Evolutionary conservation across 1,139 yeast genomes (phyloP).

Genomic region (Sugiyamaella pinicola): DNA sequence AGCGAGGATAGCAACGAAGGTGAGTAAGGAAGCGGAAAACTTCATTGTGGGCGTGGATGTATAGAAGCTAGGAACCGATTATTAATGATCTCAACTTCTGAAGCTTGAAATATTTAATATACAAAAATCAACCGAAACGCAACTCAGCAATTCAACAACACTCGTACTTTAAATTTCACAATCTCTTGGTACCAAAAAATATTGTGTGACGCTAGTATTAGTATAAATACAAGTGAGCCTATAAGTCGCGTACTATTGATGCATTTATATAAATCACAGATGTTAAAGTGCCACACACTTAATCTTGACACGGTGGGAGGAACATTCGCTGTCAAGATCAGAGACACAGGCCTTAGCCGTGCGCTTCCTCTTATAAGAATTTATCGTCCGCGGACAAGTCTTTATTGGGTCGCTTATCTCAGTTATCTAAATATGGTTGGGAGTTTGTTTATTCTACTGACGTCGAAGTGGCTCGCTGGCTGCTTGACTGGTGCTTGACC

Average conservation of each 20-base stretch:
- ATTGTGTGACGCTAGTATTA: neutral
- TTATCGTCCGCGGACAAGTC: too few species aligned
- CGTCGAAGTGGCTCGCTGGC: too few species aligned
- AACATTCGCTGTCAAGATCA: too few species aligned
- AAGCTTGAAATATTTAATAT: neutral
- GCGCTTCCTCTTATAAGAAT: too few species aligned
- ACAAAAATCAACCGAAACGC: neutral
- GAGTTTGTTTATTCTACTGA: too few species aligned
- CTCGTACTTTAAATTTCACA: neutral
- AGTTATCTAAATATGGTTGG: too few species aligned
- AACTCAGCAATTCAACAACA: too few species aligned
- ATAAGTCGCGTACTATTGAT: neutral
- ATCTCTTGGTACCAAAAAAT: too few species aligned
- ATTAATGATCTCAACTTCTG: neutral
- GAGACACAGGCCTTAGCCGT: neutral
- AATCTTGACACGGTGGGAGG: conserved; percentile 7
- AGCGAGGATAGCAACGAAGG: conserved; percentile 44
- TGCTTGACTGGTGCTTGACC: too few species aligned
- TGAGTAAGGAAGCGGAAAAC: conserved; percentile 26
- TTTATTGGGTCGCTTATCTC: too few species aligned
- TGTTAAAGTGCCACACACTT: neutral
- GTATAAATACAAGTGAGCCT: neutral
- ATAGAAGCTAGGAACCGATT: too few species aligned
- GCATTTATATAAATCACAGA: neutral
- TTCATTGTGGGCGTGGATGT: conserved; percentile 31